A percentile compares a stretch with the other conserved stretches of the same genome.
Conservation (phyloP, 192 early-diverging fungal species). For the Coemansia sp. region DNA sequence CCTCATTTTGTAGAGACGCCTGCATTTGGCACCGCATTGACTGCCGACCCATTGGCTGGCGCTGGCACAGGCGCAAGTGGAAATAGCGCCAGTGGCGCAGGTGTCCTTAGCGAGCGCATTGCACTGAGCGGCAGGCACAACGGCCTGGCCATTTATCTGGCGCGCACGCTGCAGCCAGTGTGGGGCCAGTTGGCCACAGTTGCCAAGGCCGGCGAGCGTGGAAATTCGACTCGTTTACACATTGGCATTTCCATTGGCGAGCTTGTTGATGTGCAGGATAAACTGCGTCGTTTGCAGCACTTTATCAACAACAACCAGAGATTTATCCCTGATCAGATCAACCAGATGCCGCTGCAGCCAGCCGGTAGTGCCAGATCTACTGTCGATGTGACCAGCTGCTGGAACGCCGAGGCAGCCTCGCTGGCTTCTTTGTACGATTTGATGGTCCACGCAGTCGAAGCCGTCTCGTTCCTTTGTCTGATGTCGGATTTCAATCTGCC, state of each 20-base stretch:
- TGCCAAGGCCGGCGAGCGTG: background rate
- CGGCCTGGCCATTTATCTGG: constrained; percentile 75
- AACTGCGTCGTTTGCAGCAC: constrained; percentile 51
- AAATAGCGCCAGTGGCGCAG: background rate
- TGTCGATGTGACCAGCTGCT: constrained; percentile 49
- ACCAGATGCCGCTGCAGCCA: constrained; percentile 52
- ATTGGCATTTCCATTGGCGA: constrained; percentile 38
- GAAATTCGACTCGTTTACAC: constrained; percentile 20
- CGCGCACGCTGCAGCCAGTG: constrained; percentile 69
- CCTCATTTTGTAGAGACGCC: constrained; percentile 40
- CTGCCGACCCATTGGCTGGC: background rate
- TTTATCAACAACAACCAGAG: constrained; percentile 54
- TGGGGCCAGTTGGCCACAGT: constrained; percentile 62
- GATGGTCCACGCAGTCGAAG: constrained; percentile 61
- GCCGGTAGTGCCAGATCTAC: constrained; percentile 36
- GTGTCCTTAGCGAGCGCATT: constrained; percentile 26
- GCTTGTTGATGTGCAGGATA: constrained; percentile 51
- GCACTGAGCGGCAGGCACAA: constrained; percentile 72
- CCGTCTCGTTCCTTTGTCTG: constrained; percentile 67
- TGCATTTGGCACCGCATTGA: constrained; percentile 10
- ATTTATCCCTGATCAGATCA: constrained; percentile 56
- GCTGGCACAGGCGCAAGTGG: background rate
- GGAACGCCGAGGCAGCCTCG: constrained; percentile 64
- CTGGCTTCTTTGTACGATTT: constrained; percentile 62
- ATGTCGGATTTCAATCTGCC: constrained; percentile 68